phyloP scores from a whole-genome alignment of 164 flowering plant genomes.

The Brasenia schreberi region DNA sequence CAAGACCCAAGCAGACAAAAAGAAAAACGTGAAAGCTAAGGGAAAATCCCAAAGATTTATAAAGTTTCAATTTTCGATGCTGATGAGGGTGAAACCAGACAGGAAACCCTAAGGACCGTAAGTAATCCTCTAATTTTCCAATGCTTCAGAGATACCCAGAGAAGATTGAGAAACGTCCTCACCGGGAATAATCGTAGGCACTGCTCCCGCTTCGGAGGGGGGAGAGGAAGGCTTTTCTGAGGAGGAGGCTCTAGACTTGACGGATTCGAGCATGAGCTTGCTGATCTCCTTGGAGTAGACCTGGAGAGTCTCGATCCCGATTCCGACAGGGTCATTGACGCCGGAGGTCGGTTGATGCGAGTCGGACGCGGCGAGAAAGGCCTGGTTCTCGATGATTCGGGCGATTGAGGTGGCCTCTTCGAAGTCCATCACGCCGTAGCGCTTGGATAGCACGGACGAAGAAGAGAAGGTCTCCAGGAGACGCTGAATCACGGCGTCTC shows the following conservation, averaged over 20 bases:
- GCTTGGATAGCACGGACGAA: constrained; percentile 69
- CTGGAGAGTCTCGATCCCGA: constrained; percentile 80
- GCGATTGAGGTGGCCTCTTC: constrained; percentile 62
- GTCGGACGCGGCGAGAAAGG: constrained; percentile 37
- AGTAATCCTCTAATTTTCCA: neutral
- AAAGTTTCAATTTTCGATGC: too few relatives aligned
- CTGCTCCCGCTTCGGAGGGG: neutral
- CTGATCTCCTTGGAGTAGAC: constrained; percentile 88
- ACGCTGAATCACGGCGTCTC: constrained; percentile 58
- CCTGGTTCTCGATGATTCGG: constrained; percentile 56
- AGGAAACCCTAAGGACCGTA: neutral
- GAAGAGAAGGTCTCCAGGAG: constrained; percentile 66
- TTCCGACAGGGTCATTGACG: constrained; percentile 21
- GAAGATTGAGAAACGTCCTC: neutral
- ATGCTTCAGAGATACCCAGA: neutral
- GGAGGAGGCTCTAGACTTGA: constrained; percentile 1
- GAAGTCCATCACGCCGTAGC: constrained; percentile 54
- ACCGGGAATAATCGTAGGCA: neutral
- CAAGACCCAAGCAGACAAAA: too few relatives aligned
- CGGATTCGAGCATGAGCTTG: constrained; percentile 59
- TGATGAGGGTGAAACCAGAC: neutral
- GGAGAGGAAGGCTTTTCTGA: neutral
- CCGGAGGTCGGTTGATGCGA: constrained; percentile 4
- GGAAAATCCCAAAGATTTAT: too few relatives aligned
- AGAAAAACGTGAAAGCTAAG: too few relatives aligned